Conservation (phyloP, 768 basidiomycete species). For the Suillus paluster region DNA sequence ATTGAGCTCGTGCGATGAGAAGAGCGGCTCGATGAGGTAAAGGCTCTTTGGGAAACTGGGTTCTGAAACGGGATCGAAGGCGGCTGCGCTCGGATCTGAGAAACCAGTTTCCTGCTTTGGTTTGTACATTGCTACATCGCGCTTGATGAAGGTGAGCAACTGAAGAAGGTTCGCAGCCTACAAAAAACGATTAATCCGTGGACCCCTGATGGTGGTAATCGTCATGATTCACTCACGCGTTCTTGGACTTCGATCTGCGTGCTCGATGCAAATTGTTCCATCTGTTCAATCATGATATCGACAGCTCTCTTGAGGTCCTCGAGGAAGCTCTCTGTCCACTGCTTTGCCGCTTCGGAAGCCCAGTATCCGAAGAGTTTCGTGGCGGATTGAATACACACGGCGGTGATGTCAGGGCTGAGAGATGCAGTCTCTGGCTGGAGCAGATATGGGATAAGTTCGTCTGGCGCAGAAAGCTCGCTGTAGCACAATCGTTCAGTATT, state of each 20-base stretch:
- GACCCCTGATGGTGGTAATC: neutral
- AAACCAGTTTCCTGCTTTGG: slow-evolving; percentile 44
- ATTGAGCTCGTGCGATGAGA: slow-evolving; percentile 78
- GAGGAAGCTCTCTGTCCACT: slow-evolving; percentile 78
- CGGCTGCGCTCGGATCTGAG: slow-evolving; percentile 41
- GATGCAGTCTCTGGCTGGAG: slow-evolving; percentile 60
- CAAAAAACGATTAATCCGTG: slow-evolving; percentile 7
- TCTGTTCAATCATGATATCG: slow-evolving; percentile 59
- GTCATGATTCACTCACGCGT: slow-evolving; percentile 68
- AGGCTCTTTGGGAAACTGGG: slow-evolving; percentile 87
- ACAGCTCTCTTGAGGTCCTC: slow-evolving; percentile 67
- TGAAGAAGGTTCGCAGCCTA: slow-evolving; percentile 85
- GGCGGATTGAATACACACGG: slow-evolving; percentile 82
- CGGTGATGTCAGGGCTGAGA: slow-evolving; percentile 66
- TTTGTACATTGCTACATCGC: slow-evolving; percentile 65
- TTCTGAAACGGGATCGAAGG: slow-evolving; percentile 44
- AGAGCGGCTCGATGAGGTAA: slow-evolving; percentile 82
- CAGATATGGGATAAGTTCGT: slow-evolving; percentile 72
- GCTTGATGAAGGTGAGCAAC: slow-evolving; percentile 74
- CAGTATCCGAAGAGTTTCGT: slow-evolving; percentile 89
- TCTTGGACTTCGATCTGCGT: slow-evolving; percentile 91
- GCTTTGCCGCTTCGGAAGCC: slow-evolving; percentile 73
- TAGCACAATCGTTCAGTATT: slow-evolving; percentile 12
- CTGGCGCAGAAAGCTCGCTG: slow-evolving; percentile 81
- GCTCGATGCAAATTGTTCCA: slow-evolving; percentile 61